Base-by-base conservation (phyloP, 129 eudicot genomes). In the Pseudognaphalium luteoalbum region DNA sequence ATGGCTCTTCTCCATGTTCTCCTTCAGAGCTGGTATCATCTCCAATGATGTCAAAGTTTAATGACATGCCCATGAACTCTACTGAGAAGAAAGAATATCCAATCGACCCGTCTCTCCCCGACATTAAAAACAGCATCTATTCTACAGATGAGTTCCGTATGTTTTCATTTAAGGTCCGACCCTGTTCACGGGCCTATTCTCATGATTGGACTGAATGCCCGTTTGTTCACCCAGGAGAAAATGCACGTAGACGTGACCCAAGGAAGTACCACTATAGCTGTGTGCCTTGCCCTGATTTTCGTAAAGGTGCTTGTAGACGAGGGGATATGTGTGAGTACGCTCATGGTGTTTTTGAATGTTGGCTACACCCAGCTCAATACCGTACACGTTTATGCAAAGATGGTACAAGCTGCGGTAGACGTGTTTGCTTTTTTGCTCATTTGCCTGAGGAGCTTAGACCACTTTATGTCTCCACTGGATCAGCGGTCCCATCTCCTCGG, bases 171-270 rank as follows among this genome's bases (percentile, higher is more conserved):
- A 92, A 92, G 84, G 93, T 92, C 59, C 78, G 96, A n/a, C 97
- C 97, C 20, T 91, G 97, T 61, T 91, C 97, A 19, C 79, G 97
- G 60, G 97, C 97, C 2, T 92, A 92, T 65, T 92, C 97, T 4
- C 97, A 92, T 75, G 97, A 92, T 68, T 92, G 97, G 97, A 92
- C 97, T 0, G 97, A 92, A 75, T 92, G 97, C 68, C 96, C 97
- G 4, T 92, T 92, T 84, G 97, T 92, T 72, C 97, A 92, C 58
- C 97, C 97, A 19, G 96, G 97, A 0, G 97, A 92, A 67, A 92
- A 92, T 54, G 97, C 97, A 3, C 89, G 97, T 20, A 82, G 97
- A 65, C 75, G 97, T 47, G 97, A 92, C 72, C 97, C 97, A 2
- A 62, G 97, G 42, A 92, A 92, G 83, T 92, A 70, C 79, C 97